These are phyloP conservation scores for Suillus discolor DNA, from an alignment of 768 basidiomycete species.

Conservation along the genomic window DNA sequence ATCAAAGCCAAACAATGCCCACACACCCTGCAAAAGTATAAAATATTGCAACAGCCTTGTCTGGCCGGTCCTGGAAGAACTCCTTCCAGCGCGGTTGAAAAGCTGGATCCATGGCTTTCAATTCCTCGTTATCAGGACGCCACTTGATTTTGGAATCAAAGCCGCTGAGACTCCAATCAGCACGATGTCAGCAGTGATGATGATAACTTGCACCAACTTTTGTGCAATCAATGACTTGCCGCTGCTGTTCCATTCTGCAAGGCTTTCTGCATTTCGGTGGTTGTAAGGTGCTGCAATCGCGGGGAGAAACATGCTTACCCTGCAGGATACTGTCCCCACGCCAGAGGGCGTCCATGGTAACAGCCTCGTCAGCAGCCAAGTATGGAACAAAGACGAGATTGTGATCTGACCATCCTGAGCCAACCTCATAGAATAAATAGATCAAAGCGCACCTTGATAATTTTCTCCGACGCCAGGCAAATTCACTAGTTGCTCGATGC, in stretches of 20 bases:
- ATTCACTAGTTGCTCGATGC: slow-evolving; percentile 55
- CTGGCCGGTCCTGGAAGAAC: slow-evolving; percentile 51
- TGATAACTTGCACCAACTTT: slow-evolving; percentile 41
- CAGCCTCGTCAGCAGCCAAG: slow-evolving; percentile 43
- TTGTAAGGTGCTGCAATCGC: slow-evolving; percentile 8
- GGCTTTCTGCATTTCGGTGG: slow-evolving; percentile 14
- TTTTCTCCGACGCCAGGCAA: slow-evolving; percentile 79
- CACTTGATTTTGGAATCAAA: slow-evolving; percentile 59
- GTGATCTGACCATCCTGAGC: slow-evolving; percentile 28
- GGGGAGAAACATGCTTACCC: slow-evolving; percentile 33
- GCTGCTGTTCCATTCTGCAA: slow-evolving; percentile 30
- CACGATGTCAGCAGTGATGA: not conserved
- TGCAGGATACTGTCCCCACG: slow-evolving; percentile 41
- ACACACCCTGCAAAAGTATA: slow-evolving; percentile 25
- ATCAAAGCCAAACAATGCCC: not conserved
- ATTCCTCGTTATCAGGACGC: slow-evolving; percentile 51
- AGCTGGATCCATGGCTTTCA: slow-evolving; percentile 47
- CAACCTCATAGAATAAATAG: not conserved
- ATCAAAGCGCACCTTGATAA: slow-evolving; percentile 46
- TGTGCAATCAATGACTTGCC: slow-evolving; percentile 51
- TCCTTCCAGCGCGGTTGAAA: slow-evolving; percentile 52
- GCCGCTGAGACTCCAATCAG: slow-evolving; percentile 35
- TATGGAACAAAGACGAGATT: slow-evolving; percentile 34
- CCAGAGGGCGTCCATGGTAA: slow-evolving; percentile 53
- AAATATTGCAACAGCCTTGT: slow-evolving; percentile 56